Percentiles rank a stretch among this genome's conserved stretches.
phyloP scores from a whole-genome alignment of 257 asterid genomes.

The Fraxinus anomala region DNA sequence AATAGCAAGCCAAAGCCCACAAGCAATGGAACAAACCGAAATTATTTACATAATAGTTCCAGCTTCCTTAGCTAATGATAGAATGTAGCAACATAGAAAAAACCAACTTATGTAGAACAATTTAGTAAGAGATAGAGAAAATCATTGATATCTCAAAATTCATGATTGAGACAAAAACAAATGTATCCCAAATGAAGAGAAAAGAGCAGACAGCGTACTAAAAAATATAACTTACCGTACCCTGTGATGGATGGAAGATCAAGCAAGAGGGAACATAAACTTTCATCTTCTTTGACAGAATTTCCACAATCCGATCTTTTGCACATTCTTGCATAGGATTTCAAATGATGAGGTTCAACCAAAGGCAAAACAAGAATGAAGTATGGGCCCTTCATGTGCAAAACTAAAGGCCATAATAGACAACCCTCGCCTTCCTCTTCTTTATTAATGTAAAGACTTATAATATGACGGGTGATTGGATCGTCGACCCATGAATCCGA shows the following conservation, averaged over 20 bases:
- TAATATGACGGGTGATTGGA: conserved; percentile 83
- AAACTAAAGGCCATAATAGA: conserved; percentile 79
- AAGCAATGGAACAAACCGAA: not conserved
- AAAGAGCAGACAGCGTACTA: conserved; percentile 17
- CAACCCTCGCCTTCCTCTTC: conserved; percentile 57
- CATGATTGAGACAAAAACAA: conserved; percentile 13
- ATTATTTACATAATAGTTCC: too few species aligned
- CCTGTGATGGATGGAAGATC: conserved; percentile 98
- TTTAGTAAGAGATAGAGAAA: conserved; percentile 9
- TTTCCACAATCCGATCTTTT: conserved; percentile 72
- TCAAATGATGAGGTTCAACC: conserved; percentile 80
- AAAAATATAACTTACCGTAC: conserved; percentile 69
- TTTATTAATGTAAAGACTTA: conserved; percentile 53
- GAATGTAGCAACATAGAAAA: not conserved
- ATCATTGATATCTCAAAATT: conserved; percentile 4
- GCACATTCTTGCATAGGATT: conserved; percentile 72
- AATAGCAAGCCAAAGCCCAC: conserved; percentile 12
- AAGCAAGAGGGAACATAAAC: conserved; percentile 68
- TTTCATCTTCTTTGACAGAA: conserved; percentile 72
- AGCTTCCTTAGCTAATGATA: not conserved
- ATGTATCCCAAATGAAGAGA: not conserved
- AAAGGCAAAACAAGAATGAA: conserved; percentile 73
- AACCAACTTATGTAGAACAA: conserved; percentile 11
- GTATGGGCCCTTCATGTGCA: conserved; percentile 74
- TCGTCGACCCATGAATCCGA: conserved; percentile 98